Base-by-base conservation (phyloP, 2,329 filamentous ascomycete genomes). In the Orbilia quercus region DNA sequence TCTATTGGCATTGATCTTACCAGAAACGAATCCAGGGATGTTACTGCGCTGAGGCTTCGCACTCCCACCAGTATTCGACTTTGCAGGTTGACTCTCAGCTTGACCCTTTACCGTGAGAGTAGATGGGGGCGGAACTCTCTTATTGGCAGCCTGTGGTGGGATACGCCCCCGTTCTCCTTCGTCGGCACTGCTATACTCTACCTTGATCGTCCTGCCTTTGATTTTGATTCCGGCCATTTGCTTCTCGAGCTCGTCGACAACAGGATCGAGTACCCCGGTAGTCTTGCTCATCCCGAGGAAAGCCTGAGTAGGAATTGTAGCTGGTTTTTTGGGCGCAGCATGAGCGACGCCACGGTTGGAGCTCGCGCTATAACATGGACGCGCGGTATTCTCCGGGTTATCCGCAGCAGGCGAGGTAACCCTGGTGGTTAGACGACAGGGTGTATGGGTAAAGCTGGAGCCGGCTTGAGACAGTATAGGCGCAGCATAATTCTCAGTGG, bases 101-200 rank as follows among this genome's bases (percentile, higher is more conserved):
- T 23, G 34, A n/a, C 20, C 2, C 4, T 9, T n/a, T 7, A 1
- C n/a, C 22, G 22, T 20, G 38, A 58, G 38, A 31, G 11, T 31
- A 11, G 23, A 7, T 11, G 54, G 38, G 3, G 54, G 54, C 31
- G 54, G 54, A 20, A 58, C 31, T 20, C 12, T 28, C 18, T 45
- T 58, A 16, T 31, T 58, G 5, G 54, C 54, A 20, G 54, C 36
- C 14, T 28, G 20, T 1, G 18, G 36, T 4, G 20, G 54, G 23
- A 45, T 45, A 31, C 25, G 18, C 11, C 6, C 11, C 40, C 40
- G 7, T 28, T 2, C 11, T 6, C 44, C 16, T 7, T 58, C 54
- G 9, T 58, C 54, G 7, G 20, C 2, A 31, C 18, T 16, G 7
- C 7, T 36, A 31, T 51, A 51, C 2, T 7, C 4, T 7, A 20